These are phyloP conservation scores for Incumbomyces delicatus DNA, from an alignment of 2,329 filamentous ascomycete genomes.

Conservation along the genomic window DNA sequence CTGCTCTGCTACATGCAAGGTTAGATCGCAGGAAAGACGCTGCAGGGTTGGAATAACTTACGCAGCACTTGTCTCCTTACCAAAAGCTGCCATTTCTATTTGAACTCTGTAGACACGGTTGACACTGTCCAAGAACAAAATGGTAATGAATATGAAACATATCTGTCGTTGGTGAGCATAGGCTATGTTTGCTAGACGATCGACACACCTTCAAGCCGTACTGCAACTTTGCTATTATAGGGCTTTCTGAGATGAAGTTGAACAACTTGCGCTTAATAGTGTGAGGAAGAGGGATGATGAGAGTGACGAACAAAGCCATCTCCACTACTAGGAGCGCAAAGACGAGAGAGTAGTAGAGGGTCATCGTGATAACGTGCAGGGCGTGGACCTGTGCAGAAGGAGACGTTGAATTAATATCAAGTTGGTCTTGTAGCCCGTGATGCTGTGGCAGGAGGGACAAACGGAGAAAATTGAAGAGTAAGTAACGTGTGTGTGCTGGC, in stretches of 20 bases:
- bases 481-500: too few relatives aligned
- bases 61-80: constrained; percentile 50
- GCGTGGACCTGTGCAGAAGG: not conserved
- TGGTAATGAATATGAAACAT: constrained; percentile 96
- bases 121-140: constrained; percentile 95
- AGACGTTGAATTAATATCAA: too few relatives aligned
- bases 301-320: constrained; percentile 41
- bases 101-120: constrained; percentile 95
- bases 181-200: not conserved
- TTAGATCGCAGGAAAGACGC: not conserved
- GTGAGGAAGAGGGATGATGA: constrained; percentile 75
- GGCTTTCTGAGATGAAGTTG: constrained; percentile 89
- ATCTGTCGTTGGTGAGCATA: constrained; percentile 46
- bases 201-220: constrained; percentile 75
- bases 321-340: constrained; percentile 41
- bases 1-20: constrained; percentile 38
- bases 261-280: constrained; percentile 76
- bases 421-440: too few relatives aligned
- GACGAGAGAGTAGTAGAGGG: constrained; percentile 47
- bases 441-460: too few relatives aligned
- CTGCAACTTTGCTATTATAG: constrained; percentile 78
- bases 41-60: constrained; percentile 29
- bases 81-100: constrained; percentile 66
- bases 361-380: constrained; percentile 42
- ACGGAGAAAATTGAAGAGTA: too few relatives aligned